These are phyloP conservation scores for Pseudogymnoascus sp. DNA, from an alignment of 2,329 filamentous ascomycete genomes.

Conservation along the genomic window DNA sequence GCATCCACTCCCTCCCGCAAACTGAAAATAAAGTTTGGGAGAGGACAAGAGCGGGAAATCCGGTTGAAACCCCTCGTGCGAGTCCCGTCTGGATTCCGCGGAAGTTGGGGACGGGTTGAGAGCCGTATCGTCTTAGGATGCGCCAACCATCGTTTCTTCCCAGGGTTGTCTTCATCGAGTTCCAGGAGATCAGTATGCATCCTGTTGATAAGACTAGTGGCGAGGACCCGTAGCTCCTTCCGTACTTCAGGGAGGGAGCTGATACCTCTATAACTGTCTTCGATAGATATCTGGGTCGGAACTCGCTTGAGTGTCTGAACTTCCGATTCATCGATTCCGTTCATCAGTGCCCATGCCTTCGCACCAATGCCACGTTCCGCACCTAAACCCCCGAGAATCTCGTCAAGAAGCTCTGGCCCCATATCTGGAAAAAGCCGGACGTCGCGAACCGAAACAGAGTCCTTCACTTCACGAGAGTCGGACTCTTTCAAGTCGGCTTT, in stretches of 20 bases:
- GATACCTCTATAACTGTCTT: slow-evolving; percentile 78
- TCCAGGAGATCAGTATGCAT: slow-evolving; percentile 72
- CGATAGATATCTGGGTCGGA: slow-evolving; percentile 86
- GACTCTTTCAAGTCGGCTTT: slow-evolving; percentile 31
- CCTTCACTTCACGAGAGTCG: slow-evolving; percentile 39
- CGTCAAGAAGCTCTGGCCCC: slow-evolving; percentile 57
- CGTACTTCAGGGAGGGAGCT: slow-evolving; percentile 56
- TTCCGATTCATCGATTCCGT: slow-evolving; percentile 70
- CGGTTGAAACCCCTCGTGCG: slow-evolving; percentile 57
- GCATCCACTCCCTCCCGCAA: slow-evolving; percentile 49
- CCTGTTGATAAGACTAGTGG: slow-evolving; percentile 63
- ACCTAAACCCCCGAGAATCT: slow-evolving; percentile 62
- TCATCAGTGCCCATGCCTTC: slow-evolving; percentile 69
- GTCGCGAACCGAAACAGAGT: slow-evolving; percentile 56
- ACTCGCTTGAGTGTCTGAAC: slow-evolving; percentile 65
- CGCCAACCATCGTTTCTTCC: slow-evolving; percentile 59
- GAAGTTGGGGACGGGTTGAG: slow-evolving; percentile 60
- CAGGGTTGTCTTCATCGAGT: slow-evolving; percentile 18
- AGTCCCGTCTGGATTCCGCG: slow-evolving; percentile 44
- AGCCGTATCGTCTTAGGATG: slow-evolving; percentile 75
- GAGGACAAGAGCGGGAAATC: slow-evolving; percentile 64
- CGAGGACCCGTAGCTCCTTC: slow-evolving; percentile 61
- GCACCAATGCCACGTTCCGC: slow-evolving; percentile 63
- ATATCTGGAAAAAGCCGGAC: slow-evolving; percentile 58
- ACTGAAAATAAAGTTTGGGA: slow-evolving; percentile 69